These are phyloP conservation scores for Xylaria castorea DNA, from an alignment of 495 filamentous ascomycete species.

Conservation along the genomic window DNA sequence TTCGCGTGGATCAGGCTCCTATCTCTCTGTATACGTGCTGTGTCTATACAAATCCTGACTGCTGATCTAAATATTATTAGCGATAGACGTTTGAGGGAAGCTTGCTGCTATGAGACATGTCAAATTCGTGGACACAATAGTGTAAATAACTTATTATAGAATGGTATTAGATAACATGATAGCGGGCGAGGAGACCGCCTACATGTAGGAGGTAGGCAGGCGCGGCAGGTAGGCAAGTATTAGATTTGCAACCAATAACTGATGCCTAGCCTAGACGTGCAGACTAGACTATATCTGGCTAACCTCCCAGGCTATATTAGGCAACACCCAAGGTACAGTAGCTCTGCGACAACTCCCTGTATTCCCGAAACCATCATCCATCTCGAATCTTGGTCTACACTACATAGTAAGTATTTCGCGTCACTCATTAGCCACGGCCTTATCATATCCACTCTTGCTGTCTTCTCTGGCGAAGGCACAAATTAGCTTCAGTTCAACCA, in stretches of 20 bases:
- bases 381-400: background rate
- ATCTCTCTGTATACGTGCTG: background rate
- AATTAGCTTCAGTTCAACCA: background rate
- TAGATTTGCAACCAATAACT: no score
- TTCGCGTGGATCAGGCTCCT: background rate
- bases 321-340: background rate
- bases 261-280: background rate
- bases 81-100: background rate
- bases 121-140: no score
- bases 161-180: no score
- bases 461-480: background rate
- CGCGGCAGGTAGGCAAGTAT: no score
- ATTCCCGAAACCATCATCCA: background rate
- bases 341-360: background rate
- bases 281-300: background rate
- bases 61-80: background rate
- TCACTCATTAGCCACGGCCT: slow-evolving; percentile 6
- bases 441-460: background rate
- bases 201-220: no score
- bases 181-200: no score
- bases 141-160: no score
- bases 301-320: background rate
- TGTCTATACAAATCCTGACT: background rate
- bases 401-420: background rate
- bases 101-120: no score